phyloP scores from a whole-genome alignment of 768 basidiomycete genomes.

The Psilocybe tampanensis region DNA sequence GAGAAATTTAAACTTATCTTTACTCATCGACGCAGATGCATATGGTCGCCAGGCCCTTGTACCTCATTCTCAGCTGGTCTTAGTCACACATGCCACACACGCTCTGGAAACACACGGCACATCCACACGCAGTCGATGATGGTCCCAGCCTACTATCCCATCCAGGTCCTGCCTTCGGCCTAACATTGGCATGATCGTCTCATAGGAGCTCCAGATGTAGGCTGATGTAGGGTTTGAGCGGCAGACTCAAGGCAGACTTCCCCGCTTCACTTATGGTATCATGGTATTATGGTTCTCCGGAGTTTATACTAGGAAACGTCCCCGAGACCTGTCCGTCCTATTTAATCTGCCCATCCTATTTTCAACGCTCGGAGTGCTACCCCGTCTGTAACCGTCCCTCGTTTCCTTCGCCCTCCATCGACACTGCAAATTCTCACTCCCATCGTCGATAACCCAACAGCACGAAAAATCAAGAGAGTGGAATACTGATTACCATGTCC shows the following conservation, averaged over 20 bases:
- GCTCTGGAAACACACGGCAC: not conserved
- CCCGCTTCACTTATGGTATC: not conserved
- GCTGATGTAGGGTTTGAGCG: too few relatives aligned
- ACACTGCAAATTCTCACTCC: not conserved
- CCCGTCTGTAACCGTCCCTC: slow-evolving; percentile 2
- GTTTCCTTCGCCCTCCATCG: not conserved
- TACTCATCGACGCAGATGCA: not conserved
- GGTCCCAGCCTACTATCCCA: too few relatives aligned
- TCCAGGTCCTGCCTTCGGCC: not conserved
- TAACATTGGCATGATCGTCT: slow-evolving; percentile 8
- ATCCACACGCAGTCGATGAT: not conserved
- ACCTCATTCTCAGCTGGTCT: slow-evolving; percentile 19
- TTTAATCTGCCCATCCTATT: slow-evolving; percentile 5
- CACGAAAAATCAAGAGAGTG: not conserved
- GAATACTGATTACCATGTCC: slow-evolving; percentile 44
- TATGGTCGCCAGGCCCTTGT: slow-evolving; percentile 2
- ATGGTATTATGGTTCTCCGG: slow-evolving; percentile 7
- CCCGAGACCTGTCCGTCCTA: slow-evolving; percentile 5
- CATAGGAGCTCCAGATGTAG: too few relatives aligned
- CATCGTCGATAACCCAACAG: not conserved
- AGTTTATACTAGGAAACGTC: slow-evolving; percentile 9
- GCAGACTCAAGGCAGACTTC: not conserved
- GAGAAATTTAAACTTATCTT: not conserved
- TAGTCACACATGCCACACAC: slow-evolving; percentile 16
- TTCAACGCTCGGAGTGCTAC: slow-evolving; percentile 1